Evolutionary conservation across 2,329 filamentous ascomycete genomes (phyloP), one percentile per base, ranked within the genome.

Genomic region (Xylariomycetidae sp.): DNA sequence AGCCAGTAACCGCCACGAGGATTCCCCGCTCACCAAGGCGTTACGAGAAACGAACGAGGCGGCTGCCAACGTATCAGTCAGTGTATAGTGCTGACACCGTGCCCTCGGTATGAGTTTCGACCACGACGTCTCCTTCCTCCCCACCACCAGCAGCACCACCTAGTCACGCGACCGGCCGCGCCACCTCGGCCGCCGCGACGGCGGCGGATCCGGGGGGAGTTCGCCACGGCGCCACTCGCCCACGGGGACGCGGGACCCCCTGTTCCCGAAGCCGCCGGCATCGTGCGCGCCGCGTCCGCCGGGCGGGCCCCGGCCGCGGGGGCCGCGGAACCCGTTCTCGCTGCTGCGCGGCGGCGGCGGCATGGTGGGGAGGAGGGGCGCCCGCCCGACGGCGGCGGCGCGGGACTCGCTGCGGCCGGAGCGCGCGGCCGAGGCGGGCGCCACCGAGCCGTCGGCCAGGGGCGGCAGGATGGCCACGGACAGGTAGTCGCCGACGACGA

Each of bases 401-500:
- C 59, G 61, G n/a, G 49, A 46, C 2, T n/a, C n/a, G n/a, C 58
- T 63, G n/a, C 67, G 59, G 2, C 64, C 63, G 32, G 60, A 59
- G 20, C 64, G 60, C 18, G 69, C 66, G 15, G 64, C 64, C 10
- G 71, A 66, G n/a, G 72, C 65, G 8, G 83, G 76, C 26, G 80
- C 79, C 24, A 93, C 79, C 19, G 74, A 75, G 0, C 88, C 88
- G 54, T 90, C 82, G 19, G 75, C 65, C 17, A 84, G 63, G 1
- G 86, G 85, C 25, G 85, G 80, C 35, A 90, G 66, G 39, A 95
- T 79, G 5, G 86, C 85, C 56, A 85, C 90, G 37, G 82, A 82
- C 25, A 96, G 71, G 53, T 84, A 94, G 59, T 96, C 90, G 1
- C 90, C 90, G 42, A 92, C 82, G 9, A 95, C 82, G 51, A 95